Evolutionary conservation across 768 basidiomycete species (phyloP).

Genomic region (Mycena chlorophos): DNA sequence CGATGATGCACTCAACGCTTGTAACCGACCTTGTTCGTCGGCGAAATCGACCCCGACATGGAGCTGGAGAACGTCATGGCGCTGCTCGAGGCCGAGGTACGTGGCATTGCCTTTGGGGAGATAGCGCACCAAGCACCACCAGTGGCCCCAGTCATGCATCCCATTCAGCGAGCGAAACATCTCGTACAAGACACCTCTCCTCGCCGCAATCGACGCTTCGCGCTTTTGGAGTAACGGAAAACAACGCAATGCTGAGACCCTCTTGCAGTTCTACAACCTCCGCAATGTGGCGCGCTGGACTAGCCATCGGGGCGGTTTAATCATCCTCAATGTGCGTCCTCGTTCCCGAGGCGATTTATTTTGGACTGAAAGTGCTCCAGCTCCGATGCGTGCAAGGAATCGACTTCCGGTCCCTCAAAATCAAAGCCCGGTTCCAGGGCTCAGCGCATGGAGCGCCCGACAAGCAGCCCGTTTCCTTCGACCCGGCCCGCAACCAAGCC

Average conservation of each 20-base stretch:
- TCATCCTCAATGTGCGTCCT: too few relatives aligned
- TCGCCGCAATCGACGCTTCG: conserved; percentile 71
- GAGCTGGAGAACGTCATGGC: conserved; percentile 92
- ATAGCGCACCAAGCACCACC: neutral
- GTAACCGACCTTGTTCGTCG: conserved; percentile 62
- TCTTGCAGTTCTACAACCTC: too few relatives aligned
- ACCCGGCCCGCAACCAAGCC: too few relatives aligned
- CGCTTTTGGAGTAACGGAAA: conserved; percentile 58
- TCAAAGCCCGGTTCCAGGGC: too few relatives aligned
- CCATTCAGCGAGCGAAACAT: conserved; percentile 74
- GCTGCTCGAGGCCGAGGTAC: conserved; percentile 89
- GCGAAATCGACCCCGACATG: conserved; percentile 91
- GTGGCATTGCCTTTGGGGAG: conserved; percentile 24
- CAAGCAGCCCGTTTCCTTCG: too few relatives aligned
- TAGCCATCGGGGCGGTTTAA: too few relatives aligned
- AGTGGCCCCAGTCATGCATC: conserved; percentile 71
- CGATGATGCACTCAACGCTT: conserved; percentile 81
- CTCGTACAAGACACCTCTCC: conserved; percentile 59
- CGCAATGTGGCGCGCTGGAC: too few relatives aligned
- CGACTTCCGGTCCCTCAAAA: too few relatives aligned
- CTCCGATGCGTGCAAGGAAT: too few relatives aligned
- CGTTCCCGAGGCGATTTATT: too few relatives aligned
- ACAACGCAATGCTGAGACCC: conserved; percentile 67
- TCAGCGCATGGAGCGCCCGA: too few relatives aligned
- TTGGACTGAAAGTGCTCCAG: too few relatives aligned